A percentile compares a stretch with the other conserved stretches of the same genome.
These are phyloP conservation scores for Sarcocystis neurona DNA, from an alignment of 169 alveolate genomes.

Conservation along the genomic window DNA sequence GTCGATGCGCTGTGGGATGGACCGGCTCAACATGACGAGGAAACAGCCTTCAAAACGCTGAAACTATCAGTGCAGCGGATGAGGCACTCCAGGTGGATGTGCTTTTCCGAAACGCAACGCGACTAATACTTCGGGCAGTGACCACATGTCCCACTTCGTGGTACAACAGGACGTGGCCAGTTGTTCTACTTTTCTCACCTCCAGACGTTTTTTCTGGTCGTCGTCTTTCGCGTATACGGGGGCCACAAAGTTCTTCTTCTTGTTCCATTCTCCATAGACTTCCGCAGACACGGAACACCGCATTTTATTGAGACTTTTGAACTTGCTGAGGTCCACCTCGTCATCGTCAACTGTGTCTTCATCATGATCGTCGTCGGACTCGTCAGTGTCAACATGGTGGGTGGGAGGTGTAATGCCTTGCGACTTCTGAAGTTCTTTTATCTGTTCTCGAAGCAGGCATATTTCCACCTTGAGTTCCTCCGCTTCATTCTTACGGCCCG, in stretches of 20 bases:
- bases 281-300: constrained; percentile 84
- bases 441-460: neutral
- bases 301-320: neutral
- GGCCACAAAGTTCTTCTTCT: constrained; percentile 86
- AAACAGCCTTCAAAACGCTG: no score
- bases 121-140: neutral
- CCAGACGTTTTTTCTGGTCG: constrained; percentile 80
- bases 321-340: constrained; percentile 62
- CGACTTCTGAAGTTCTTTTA: neutral
- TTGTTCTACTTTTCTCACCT: neutral
- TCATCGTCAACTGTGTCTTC: constrained; percentile 19
- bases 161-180: no score
- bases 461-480: neutral
- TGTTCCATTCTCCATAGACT: constrained; percentile 91
- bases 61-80: no score
- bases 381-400: neutral
- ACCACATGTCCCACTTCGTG: no score
- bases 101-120: neutral
- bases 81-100: no score
- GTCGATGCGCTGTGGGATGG: no score
- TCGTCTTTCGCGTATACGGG: constrained; percentile 82
- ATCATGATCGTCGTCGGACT: constrained; percentile 12
- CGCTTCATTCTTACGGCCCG: neutral
- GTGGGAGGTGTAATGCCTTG: neutral
- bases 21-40: no score